These are phyloP conservation scores for Omphalea diandra DNA, from an alignment of 441 rosid genomes.

Conservation along the genomic window DNA sequence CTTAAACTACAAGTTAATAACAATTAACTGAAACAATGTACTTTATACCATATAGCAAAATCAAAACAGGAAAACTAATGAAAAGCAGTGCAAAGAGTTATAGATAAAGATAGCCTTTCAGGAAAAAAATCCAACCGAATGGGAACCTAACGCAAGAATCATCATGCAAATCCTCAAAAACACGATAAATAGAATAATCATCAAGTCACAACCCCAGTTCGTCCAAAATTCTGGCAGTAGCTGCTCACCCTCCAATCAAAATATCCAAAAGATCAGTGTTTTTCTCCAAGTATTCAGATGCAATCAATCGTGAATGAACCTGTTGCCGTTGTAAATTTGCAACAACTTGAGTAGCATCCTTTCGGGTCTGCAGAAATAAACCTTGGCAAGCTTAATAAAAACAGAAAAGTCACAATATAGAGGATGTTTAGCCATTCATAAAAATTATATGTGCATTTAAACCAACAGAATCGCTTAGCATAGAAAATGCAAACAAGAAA, in stretches of 20 bases:
- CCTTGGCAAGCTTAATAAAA: no score
- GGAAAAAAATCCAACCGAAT: not conserved
- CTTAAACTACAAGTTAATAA: not conserved
- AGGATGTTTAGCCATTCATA: not conserved
- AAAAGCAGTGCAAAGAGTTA: not conserved
- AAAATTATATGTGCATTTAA: no score
- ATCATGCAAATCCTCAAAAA: slow-evolving; percentile 2
- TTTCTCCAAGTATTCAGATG: slow-evolving; percentile 74
- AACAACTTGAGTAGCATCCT: slow-evolving; percentile 89
- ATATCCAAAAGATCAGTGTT: slow-evolving; percentile 75
- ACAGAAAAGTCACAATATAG: not conserved
- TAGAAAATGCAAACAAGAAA: no score
- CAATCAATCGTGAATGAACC: slow-evolving; percentile 65
- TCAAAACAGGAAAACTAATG: not conserved
- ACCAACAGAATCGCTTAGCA: no score
- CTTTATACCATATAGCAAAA: not conserved
- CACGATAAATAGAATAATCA: slow-evolving; percentile 1
- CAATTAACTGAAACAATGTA: not conserved
- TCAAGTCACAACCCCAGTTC: slow-evolving; percentile 49
- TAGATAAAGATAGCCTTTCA: not conserved
- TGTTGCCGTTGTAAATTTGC: slow-evolving; percentile 92
- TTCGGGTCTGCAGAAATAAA: slow-evolving; percentile 76
- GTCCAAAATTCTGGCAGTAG: no score
- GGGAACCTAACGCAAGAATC: not conserved
- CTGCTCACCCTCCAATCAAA: no score